phyloP scores from a whole-genome alignment of 2,329 filamentous ascomycete genomes.

The Xylariaceae sp. region DNA sequence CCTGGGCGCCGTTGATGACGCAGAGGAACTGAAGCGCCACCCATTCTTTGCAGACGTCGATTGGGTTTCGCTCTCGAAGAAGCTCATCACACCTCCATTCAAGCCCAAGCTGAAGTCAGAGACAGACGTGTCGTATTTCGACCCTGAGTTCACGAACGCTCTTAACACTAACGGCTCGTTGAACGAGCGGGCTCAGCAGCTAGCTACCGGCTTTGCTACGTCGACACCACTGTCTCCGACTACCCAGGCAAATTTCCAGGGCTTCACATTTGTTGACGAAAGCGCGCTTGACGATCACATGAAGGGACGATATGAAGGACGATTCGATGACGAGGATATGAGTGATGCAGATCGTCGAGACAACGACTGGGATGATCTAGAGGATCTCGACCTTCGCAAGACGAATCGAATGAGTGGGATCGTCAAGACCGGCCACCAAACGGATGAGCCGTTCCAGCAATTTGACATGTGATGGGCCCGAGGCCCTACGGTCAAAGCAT shows the following conservation, averaged over 20 bases:
- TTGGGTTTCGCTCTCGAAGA: slow-evolving; percentile 86
- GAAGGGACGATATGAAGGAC: slow-evolving; percentile 53
- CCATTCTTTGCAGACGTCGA: slow-evolving; percentile 94
- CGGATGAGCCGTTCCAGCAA: slow-evolving; percentile 67
- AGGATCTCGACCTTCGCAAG: slow-evolving; percentile 58
- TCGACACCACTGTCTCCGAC: slow-evolving; percentile 93
- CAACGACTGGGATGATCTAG: slow-evolving; percentile 64
- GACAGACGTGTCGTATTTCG: slow-evolving; percentile 96
- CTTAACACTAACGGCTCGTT: slow-evolving; percentile 85
- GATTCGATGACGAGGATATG: slow-evolving; percentile 64
- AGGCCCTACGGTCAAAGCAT: slow-evolving; percentile 13
- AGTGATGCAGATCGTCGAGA: slow-evolving; percentile 57
- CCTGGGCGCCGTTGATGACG: slow-evolving; percentile 87
- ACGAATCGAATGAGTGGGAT: slow-evolving; percentile 69
- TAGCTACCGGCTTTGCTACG: slow-evolving; percentile 84
- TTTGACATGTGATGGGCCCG: slow-evolving; percentile 61
- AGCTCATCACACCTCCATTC: slow-evolving; percentile 94
- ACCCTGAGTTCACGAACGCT: slow-evolving; percentile 97
- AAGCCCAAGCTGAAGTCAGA: slow-evolving; percentile 97
- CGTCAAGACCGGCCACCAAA: slow-evolving; percentile 55
- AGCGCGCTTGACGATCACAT: slow-evolving; percentile 91
- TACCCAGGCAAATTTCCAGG: slow-evolving; percentile 97
- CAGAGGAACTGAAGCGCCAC: slow-evolving; percentile 91
- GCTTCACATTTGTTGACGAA: slow-evolving; percentile 99
- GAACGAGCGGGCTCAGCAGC: slow-evolving; percentile 85